phyloP scores from a whole-genome alignment of 129 eudicot genomes.

The Arctium lappa region DNA sequence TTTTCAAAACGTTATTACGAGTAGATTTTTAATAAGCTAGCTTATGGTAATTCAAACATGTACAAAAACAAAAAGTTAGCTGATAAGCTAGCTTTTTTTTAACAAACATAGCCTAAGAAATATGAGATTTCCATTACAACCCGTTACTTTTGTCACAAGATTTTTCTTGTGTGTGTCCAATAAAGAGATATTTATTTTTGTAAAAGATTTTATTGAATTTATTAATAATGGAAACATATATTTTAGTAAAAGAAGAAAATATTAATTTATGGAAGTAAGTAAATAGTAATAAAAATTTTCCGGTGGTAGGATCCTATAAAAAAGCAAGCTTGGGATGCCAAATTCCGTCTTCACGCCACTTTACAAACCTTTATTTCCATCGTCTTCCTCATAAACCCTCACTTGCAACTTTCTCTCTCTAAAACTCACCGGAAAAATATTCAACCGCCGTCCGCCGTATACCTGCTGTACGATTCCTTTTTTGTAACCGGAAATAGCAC shows the following conservation, averaged over 20 bases:
- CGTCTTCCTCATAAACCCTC: constrained; percentile 22
- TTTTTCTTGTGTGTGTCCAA: background rate
- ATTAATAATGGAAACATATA: too few relatives aligned
- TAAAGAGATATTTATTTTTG: background rate
- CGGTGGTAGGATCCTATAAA: constrained; percentile 61
- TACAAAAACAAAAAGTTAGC: too few relatives aligned
- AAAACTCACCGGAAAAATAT: constrained; percentile 20
- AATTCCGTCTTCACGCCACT: constrained; percentile 28
- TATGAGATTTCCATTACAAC: too few relatives aligned
- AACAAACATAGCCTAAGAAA: too few relatives aligned
- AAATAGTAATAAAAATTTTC: background rate
- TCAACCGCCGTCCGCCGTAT: background rate
- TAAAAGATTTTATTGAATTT: background rate
- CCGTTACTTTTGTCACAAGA: too few relatives aligned
- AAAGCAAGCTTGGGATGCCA: constrained; percentile 34
- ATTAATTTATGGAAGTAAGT: background rate
- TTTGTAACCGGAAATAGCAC: constrained; percentile 9
- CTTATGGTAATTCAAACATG: too few relatives aligned
- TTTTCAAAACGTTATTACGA: too few relatives aligned
- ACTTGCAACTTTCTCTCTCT: constrained; percentile 23
- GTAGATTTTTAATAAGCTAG: too few relatives aligned
- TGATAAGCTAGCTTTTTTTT: too few relatives aligned
- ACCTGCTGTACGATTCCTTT: background rate
- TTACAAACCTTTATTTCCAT: background rate
- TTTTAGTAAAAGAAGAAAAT: too few relatives aligned